Percentiles rank a stretch among this genome's conserved stretches.
These are phyloP conservation scores for Mycena indigotica DNA, from an alignment of 768 basidiomycete species.

Conservation along the genomic window DNA sequence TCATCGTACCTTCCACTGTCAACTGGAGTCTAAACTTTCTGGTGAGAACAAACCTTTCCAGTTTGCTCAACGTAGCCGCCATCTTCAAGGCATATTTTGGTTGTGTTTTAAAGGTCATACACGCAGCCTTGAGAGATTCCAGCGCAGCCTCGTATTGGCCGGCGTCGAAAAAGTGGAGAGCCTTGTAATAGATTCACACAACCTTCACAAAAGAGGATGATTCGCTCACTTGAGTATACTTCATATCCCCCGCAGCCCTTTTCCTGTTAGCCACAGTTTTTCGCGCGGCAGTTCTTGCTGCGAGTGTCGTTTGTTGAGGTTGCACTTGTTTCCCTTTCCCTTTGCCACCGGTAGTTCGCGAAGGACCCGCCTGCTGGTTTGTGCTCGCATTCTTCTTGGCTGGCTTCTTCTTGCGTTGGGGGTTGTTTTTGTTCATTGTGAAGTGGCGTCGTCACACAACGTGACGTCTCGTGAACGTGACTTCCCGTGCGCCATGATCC, in stretches of 20 bases:
- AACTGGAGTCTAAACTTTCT: background rate
- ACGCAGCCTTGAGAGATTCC: background rate
- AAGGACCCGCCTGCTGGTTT: background rate
- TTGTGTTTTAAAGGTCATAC: background rate
- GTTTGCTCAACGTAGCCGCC: background rate
- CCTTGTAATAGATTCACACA: background rate
- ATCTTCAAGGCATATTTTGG: background rate
- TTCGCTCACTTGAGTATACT: background rate
- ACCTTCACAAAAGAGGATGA: background rate
- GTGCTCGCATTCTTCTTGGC: background rate
- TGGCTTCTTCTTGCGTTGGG: background rate
- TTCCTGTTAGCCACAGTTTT: background rate
- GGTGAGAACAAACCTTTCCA: background rate
- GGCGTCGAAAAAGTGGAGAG: background rate
- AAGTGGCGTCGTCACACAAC: background rate
- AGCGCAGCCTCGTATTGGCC: background rate
- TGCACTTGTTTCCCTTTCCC: background rate
- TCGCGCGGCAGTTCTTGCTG: background rate
- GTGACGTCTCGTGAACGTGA: background rate
- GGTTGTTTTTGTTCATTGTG: background rate
- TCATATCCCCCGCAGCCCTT: background rate
- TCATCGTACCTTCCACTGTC: background rate
- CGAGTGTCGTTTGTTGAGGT: background rate
- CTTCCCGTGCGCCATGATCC: background rate
- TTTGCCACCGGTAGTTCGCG: background rate